These are phyloP conservation scores for Alternaria sp. DNA, from an alignment of 2,329 filamentous ascomycete species.

Conservation along the genomic window DNA sequence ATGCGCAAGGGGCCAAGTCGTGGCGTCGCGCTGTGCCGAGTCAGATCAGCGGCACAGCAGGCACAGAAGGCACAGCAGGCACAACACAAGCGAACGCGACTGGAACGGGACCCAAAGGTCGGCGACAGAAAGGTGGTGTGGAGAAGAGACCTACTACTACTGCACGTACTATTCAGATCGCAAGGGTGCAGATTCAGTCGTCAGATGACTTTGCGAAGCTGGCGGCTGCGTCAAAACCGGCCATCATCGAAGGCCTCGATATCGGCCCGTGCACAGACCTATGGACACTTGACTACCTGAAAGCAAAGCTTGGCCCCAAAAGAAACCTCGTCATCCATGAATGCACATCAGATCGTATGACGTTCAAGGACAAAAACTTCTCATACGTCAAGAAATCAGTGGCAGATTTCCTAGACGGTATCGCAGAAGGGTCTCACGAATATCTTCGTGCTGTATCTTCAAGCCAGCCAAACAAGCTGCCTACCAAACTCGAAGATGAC, in stretches of 20 bases:
- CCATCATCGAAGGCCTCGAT: conserved; percentile 68
- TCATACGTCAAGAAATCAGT: conserved; percentile 73
- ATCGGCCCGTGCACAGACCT: conserved; percentile 70
- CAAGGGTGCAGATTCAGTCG: conserved; percentile 60
- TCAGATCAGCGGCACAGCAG: conserved; percentile 19
- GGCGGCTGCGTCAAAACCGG: conserved; percentile 64
- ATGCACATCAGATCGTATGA: conserved; percentile 70
- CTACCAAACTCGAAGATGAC: conserved; percentile 73
- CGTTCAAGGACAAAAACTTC: conserved; percentile 86
- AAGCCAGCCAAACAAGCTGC: conserved; percentile 69
- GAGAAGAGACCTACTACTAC: conserved; percentile 13
- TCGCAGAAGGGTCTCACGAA: conserved; percentile 63
- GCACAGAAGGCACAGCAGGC: conserved; percentile 4
- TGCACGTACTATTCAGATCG: conserved; percentile 49
- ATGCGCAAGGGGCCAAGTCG: conserved; percentile 18
- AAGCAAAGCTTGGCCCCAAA: conserved; percentile 51
- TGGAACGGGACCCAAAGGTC: conserved; percentile 17
- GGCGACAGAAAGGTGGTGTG: conserved; percentile 3
- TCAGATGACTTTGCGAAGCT: conserved; percentile 66
- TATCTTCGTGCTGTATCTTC: conserved; percentile 82
- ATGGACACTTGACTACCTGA: conserved; percentile 75
- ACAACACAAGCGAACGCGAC: conserved; percentile 12
- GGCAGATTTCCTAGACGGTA: conserved; percentile 67
- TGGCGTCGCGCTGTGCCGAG: conserved; percentile 23
- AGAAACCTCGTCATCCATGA: conserved; percentile 75